Base-by-base conservation (phyloP, 371 early-diverging fungal species). In the Rhizopus sp. region DNA sequence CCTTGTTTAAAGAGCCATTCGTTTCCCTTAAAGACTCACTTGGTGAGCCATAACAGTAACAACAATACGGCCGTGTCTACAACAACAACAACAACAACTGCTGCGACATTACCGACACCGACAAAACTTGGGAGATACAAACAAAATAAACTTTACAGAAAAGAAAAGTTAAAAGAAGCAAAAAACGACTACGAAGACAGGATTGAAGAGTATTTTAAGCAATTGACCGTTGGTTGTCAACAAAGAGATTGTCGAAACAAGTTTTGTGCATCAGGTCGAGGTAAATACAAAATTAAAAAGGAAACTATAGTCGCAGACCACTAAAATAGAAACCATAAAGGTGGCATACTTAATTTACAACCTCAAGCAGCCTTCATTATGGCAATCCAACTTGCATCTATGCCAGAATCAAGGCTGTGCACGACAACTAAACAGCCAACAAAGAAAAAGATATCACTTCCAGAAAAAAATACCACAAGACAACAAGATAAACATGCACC, bases 301-400 rank as follows among this genome's bases (percentile, higher is more conserved):
- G 42, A 41, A 41, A 41, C n/a, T n/a, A n/a, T n/a, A n/a, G n/a
- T n/a, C n/a, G n/a, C n/a, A n/a, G n/a, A n/a, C n/a, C n/a, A n/a
- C n/a, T n/a, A 45, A 45, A 45, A 45, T 5, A 45, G 29, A 45
- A 41, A 41, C n/a, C 35, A 13, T 10, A 39, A 52, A 68, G 72
- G 72, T 48, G 69, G 69, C 34, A 69, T 75, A 41, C 61, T 73
- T 8, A 75, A 70, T 45, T 53, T 75, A 37, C 73, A 73, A 54
- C 66, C 71, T 16, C 75, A 78, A 54, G 79, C 75, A 33, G 76
- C 79, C 8, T 40, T 75, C 5, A 68, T 78, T n/a, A 69, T 78
- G 71, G 60, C 79, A 0, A 71, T 75, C 35, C 79, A 78, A 37
- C 63, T 78, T 8, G 75, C 79, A 16, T 71, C 75, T 4, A 70